These are phyloP conservation scores for Closterium sp. DNA, from an alignment of 139 green algal species.

Conservation along the genomic window DNA sequence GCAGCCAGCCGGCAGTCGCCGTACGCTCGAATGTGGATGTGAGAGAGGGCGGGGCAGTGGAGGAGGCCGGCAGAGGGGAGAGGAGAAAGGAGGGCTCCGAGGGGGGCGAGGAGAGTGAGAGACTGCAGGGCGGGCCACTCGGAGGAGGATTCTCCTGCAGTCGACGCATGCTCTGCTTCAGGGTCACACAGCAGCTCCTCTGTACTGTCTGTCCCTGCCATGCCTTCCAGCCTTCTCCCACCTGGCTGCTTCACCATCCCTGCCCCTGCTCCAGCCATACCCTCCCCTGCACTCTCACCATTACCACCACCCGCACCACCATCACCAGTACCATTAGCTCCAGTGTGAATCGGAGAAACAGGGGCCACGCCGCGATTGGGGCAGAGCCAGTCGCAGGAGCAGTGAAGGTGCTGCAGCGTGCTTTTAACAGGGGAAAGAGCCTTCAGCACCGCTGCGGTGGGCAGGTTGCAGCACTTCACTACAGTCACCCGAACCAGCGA, in stretches of 20 bases:
- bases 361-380: background rate
- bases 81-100: background rate
- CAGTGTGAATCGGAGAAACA: background rate
- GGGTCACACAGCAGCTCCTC: background rate
- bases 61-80: constrained; percentile 1
- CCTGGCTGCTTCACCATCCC: background rate
- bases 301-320: background rate
- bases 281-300: background rate
- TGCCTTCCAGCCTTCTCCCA: background rate
- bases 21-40: constrained; percentile 3
- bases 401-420: background rate
- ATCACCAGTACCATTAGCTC: background rate
- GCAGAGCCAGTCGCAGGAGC: background rate
- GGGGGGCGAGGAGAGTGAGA: constrained; percentile 13
- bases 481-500: background rate
- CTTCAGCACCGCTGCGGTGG: constrained; percentile 4
- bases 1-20: constrained; percentile 13
- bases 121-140: background rate
- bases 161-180: background rate
- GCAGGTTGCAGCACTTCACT: background rate
- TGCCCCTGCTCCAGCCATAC: background rate
- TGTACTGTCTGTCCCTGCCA: background rate
- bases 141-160: background rate
- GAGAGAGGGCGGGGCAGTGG: constrained; percentile 10
- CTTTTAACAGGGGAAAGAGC: constrained; percentile 6